Base-by-base conservation (phyloP, 108 stramenopile species). In the Nitzschia putrida region DNA sequence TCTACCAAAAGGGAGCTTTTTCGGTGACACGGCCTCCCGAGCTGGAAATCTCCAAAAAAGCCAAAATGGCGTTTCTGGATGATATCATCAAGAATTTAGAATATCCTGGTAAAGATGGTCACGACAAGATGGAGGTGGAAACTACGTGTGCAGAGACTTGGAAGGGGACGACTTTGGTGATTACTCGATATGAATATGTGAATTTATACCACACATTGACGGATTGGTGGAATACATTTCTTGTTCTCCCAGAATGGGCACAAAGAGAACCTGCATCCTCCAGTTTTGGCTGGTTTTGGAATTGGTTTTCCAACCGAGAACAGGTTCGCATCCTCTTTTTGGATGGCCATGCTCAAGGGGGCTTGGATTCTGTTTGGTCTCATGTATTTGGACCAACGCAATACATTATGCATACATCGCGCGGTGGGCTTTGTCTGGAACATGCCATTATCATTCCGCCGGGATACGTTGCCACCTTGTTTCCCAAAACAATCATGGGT, bases 111-210 rank as follows among this genome's bases (percentile, higher is more conserved):
- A 9, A 50, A 21, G 55, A 61, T 39, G 29, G 29, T 1, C 40
- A 58, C 14, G 68, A 75, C 39, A 58, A 73, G 40, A 22, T 4
- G 10, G 11, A 61, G 13, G 12, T 57, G 8, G 42, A 66, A 37
- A 20, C 52, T n/a, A 57, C 29, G 8, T 78, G 77, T 47, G 44
- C 41, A 8, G 43, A 54, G 21, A 78, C 61, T 18, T 53, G 53
- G 26, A 16, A 22, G 18, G 73, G 72, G 40, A 49, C 69, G 44
- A 83, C 82, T 16, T 66, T 83, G 11, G 57, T 83, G 6, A 34
- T 83, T 13, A 76, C 79, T 13, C 71, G 82, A 13, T 79, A 83
- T 42, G 78, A 79, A 50, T 83, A 83, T 41, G 82, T 68, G 21
- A 83, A 79, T 56, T 59, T 83, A 8, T 80, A 73, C 39, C 79